Percentiles rank a stretch among this genome's conserved stretches.
Conservation (phyloP, 441 rosid species). For the Euphorbia celastroides region DNA sequence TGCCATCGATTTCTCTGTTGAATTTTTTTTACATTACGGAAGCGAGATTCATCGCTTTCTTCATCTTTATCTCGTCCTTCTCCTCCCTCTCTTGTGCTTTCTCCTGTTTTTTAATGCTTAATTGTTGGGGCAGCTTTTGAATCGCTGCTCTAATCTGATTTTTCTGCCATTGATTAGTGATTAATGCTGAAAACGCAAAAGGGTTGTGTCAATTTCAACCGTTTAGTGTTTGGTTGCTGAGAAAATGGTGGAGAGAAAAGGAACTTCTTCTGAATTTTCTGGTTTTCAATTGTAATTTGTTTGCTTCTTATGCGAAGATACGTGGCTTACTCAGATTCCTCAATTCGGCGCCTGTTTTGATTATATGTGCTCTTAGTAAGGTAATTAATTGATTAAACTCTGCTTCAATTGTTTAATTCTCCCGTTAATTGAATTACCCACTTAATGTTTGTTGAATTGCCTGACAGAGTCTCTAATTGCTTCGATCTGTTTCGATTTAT, state of each 20-base stretch:
- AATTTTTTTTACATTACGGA: constrained; percentile 27
- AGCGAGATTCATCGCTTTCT: constrained; percentile 1
- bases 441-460: background rate
- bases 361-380: constrained; percentile 5
- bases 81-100: background rate
- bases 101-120: background rate
- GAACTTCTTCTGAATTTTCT: constrained; percentile 3
- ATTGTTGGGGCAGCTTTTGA: constrained; percentile 5
- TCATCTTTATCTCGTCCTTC: background rate
- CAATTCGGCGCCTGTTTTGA: background rate
- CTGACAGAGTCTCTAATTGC: background rate
- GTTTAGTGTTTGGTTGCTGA: background rate
- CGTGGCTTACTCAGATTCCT: constrained; percentile 2
- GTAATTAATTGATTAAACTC: constrained; percentile 2
- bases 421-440: background rate
- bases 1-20: constrained; percentile 46
- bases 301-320: background rate
- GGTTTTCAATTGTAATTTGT: constrained; percentile 14
- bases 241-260: constrained; percentile 6
- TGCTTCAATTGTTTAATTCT: background rate
- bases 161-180: background rate
- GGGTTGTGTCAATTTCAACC: background rate
- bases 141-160: background rate
- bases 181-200: background rate
- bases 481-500: constrained; percentile 7